Percentiles rank a stretch among this genome's conserved stretches.
These are phyloP conservation scores for Aspergillus heteromorphus DNA, from an alignment of 495 filamentous ascomycete species.

Conservation along the genomic window DNA sequence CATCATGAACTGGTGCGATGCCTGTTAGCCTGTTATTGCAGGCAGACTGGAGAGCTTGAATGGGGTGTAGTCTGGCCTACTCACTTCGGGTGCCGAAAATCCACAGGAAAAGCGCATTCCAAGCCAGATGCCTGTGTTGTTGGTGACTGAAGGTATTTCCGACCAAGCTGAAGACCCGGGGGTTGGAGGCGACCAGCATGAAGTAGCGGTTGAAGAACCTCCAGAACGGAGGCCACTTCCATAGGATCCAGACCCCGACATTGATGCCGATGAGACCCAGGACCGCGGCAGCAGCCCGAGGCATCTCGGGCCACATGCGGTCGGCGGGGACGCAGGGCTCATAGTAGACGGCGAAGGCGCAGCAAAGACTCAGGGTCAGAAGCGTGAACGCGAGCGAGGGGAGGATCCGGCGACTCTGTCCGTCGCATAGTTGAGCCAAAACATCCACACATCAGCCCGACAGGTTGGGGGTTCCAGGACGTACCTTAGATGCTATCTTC, in stretches of 20 bases:
- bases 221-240: constrained; percentile 67
- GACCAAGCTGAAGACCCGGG: constrained; percentile 57
- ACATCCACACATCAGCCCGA: not conserved
- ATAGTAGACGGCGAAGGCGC: constrained; percentile 56
- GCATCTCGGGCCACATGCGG: constrained; percentile 67
- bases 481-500: constrained; percentile 30
- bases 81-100: constrained; percentile 53
- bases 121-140: constrained; percentile 51
- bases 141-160: constrained; percentile 80
- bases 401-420: constrained; percentile 53
- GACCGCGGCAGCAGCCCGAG: constrained; percentile 75
- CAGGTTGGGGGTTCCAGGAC: not conserved
- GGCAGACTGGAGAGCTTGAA: not conserved
- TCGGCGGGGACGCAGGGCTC: constrained; percentile 50
- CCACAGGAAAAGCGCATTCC: constrained; percentile 66
- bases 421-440: constrained; percentile 4
- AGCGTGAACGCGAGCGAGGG: constrained; percentile 57
- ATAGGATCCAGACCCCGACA: constrained; percentile 52
- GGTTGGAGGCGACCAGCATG: constrained; percentile 63
- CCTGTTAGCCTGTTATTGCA: not conserved
- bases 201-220: constrained; percentile 74
- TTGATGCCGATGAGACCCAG: constrained; percentile 62
- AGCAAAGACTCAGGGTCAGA: constrained; percentile 43
- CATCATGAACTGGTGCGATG: constrained; percentile 60
- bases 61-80: no score